Conservation (phyloP, 306 rosid species). For the Prosopis cineraria region DNA sequence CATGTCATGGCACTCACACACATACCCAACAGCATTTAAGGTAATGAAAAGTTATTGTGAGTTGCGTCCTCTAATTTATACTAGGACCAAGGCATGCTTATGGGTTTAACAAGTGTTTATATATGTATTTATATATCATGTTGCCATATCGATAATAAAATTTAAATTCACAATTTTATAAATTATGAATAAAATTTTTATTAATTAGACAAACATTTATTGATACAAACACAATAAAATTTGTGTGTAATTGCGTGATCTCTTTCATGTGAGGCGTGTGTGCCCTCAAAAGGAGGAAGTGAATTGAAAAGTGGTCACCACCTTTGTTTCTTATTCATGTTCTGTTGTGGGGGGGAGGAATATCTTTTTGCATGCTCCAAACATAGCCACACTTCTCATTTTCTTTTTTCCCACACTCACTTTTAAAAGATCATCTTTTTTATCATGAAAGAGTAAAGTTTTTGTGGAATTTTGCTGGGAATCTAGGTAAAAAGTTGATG, state of each 20-base stretch:
- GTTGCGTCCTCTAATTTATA: no score
- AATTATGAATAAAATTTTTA: no score
- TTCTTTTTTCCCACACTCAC: background rate
- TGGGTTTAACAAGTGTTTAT: no score
- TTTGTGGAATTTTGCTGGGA: conserved; percentile 31
- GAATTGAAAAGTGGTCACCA: conserved; percentile 64
- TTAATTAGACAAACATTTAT: no score
- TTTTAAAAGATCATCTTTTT: conserved; percentile 50
- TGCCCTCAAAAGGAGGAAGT: conserved; percentile 70
- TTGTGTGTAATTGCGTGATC: background rate
- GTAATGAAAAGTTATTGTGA: no score
- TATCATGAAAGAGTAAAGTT: conserved; percentile 48
- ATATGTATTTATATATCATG: no score
- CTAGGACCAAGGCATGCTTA: no score
- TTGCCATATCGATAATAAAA: no score
- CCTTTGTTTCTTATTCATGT: conserved; percentile 72
- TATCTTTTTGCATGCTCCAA: conserved; percentile 75
- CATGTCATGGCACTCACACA: conserved; percentile 34
- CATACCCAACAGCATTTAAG: no score
- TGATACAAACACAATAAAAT: no score
- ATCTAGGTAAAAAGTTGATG: conserved; percentile 37
- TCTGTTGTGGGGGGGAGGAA: conserved; percentile 89
- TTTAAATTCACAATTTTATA: no score
- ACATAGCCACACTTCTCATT: conserved; percentile 34
- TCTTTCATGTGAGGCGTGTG: conserved; percentile 42